Evolutionary conservation across 2,329 filamentous ascomycete genomes (phyloP), one percentile per base, ranked within the genome.

Genomic region (Epicoccum sorghinum): DNA sequence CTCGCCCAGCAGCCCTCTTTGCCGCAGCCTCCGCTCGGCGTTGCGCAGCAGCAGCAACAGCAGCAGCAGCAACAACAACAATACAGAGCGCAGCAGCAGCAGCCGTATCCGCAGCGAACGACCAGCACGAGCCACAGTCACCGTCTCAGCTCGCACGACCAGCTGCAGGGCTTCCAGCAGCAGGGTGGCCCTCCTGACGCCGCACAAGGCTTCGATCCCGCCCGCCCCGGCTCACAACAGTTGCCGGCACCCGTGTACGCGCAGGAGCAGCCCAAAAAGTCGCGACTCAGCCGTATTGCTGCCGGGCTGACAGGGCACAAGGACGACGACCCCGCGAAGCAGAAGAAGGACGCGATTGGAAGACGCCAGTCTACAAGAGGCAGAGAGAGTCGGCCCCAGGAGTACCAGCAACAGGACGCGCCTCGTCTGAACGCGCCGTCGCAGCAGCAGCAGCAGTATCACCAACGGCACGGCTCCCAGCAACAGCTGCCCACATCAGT

Each of bases 351-450:
- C 61, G 66, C 66, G 8, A 44, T 75, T 32, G 65, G 62, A 39
- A 59, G 74, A 50, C 68, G 66, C 35, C 62, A 69, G 45, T 76
- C 74, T 7, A 69, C 73, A 46, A 67, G 72, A 52, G 74, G 73
- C 61, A 72, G 65, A 47, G 70, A 74, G 38, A 60, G 59, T 24
- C 56, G 67, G 5, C 60, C 64, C 10, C 62, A 66, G 18, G 67
- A 66, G 24, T 71, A 69, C 42, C 69, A 64, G 42, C 38, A 61
- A 54, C 62, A 63, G 42, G 64, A 66, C 47, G 56, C 52, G 18
- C 65, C 67, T 30, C 66, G 64, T 32, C 62, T 59, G 46, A 55
- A 57, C 25, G 38, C 44, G 22, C 58, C 55, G 42, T 51, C 57
- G 58, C 61, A 67, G 51, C 68, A 68, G 58, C 68, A 65, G 58